Conservation (phyloP, 1,139 yeast genomes). For the Candida sojae region DNA sequence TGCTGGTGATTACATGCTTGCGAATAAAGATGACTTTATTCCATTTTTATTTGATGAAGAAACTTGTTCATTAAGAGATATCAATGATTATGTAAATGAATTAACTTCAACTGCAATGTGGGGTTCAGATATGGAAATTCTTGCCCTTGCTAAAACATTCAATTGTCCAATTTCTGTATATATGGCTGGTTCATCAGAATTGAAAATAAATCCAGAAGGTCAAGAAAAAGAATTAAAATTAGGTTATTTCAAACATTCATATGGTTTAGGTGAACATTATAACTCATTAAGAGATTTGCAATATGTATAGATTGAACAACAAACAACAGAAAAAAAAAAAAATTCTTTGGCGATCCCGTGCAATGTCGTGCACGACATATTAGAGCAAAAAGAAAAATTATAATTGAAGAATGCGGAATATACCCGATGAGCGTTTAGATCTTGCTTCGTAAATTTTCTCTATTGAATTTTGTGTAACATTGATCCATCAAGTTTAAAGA, state of each 20-base stretch:
- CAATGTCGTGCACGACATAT: no score
- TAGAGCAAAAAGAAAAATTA: not conserved
- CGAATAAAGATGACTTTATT: slow-evolving; percentile 65
- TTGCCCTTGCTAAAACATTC: slow-evolving; percentile 71
- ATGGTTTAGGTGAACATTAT: slow-evolving; percentile 93
- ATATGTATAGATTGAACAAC: no score
- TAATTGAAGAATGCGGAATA: no score
- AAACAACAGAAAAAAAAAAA: no score
- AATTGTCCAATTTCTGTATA: slow-evolving; percentile 73
- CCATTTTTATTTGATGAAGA: slow-evolving; percentile 85
- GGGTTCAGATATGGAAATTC: slow-evolving; percentile 94
- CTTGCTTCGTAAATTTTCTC: not conserved
- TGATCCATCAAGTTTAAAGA: no score
- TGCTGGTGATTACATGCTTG: slow-evolving; percentile 69
- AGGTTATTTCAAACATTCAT: slow-evolving; percentile 83
- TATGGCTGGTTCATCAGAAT: slow-evolving; percentile 72
- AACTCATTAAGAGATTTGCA: slow-evolving; percentile 67
- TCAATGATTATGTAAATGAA: slow-evolving; percentile 69
- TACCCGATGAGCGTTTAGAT: not conserved
- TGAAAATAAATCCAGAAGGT: slow-evolving; percentile 57
- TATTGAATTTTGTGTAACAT: no score
- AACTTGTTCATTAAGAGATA: slow-evolving; percentile 60
- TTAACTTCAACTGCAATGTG: slow-evolving; percentile 79
- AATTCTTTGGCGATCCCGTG: no score
- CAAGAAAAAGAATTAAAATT: slow-evolving; percentile 56